A percentile compares a stretch with the other conserved stretches of the same genome.
Evolutionary conservation across 1,284 basidiomycete genomes (phyloP).

Genomic region (Austroboletus niveus): DNA sequence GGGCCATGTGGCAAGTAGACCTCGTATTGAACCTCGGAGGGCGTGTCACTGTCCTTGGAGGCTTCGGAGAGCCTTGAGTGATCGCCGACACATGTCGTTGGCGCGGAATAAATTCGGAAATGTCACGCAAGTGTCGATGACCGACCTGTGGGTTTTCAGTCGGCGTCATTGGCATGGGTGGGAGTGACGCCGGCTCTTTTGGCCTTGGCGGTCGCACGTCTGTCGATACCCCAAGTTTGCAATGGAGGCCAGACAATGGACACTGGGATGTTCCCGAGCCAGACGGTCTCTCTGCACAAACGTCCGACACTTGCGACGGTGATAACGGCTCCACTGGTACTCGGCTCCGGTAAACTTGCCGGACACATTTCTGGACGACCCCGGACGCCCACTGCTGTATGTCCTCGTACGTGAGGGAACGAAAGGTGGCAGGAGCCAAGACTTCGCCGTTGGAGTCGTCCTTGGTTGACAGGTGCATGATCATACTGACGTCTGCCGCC

Average conservation of each 20-base stretch:
- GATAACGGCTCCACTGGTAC: constrained; percentile 13
- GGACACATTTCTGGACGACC: constrained; percentile 26
- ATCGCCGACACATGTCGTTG: constrained; percentile 8
- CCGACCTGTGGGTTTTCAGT: constrained; percentile 1
- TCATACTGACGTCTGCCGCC: constrained; percentile 19
- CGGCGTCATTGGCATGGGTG: not conserved
- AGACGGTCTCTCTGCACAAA: constrained; percentile 30
- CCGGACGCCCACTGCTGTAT: constrained; percentile 27
- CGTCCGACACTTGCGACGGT: constrained; percentile 28
- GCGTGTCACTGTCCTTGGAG: too few species aligned
- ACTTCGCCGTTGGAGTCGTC: constrained; percentile 12
- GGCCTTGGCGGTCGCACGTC: not conserved
- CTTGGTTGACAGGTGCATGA: constrained; percentile 22
- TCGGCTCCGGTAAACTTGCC: constrained; percentile 17
- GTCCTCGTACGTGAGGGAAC: constrained; percentile 23
- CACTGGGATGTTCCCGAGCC: constrained; percentile 35
- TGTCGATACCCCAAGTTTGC: constrained; percentile 11
- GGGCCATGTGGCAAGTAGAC: not conserved
- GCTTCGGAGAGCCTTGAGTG: not conserved
- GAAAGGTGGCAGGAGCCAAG: constrained; percentile 4
- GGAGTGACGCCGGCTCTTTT: not conserved
- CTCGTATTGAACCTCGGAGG: not conserved
- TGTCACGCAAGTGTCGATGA: constrained; percentile 14
- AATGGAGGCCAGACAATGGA: constrained; percentile 40
- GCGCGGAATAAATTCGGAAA: constrained; percentile 31